Percentiles rank a stretch among this genome's conserved stretches.
These are phyloP conservation scores for Oldenlandia corymbosa DNA, from an alignment of 257 asterid species.

Conservation along the genomic window DNA sequence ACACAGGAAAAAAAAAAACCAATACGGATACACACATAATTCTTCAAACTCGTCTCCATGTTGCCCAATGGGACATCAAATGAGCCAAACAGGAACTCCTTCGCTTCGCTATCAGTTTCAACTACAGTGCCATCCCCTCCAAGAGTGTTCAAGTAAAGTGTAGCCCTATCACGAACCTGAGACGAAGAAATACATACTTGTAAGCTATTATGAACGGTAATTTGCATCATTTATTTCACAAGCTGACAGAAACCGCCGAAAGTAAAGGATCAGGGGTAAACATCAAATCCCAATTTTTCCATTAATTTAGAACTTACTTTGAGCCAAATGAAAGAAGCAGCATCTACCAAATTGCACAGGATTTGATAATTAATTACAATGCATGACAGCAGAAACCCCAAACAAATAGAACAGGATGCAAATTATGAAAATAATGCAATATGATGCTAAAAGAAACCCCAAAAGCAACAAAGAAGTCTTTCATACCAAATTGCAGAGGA, in stretches of 20 bases:
- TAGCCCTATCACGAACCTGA: constrained; percentile 98
- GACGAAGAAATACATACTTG: constrained; percentile 14
- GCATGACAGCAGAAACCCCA: no score
- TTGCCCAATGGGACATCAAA: constrained; percentile 74
- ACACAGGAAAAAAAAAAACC: constrained; percentile 8
- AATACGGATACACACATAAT: constrained; percentile 54
- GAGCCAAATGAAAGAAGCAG: constrained; percentile 1
- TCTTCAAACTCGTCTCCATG: constrained; percentile 85
- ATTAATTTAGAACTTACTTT: neutral
- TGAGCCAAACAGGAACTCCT: constrained; percentile 85
- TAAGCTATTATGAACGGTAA: neutral
- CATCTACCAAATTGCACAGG: neutral
- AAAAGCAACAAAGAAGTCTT: neutral
- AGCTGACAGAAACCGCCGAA: neutral
- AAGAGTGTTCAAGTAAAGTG: constrained; percentile 92
- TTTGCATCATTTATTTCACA: neutral
- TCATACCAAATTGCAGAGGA: neutral
- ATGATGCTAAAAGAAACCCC: no score
- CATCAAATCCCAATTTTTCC: neutral
- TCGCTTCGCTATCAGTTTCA: constrained; percentile 81
- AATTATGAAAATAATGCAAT: neutral
- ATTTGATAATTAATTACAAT: no score
- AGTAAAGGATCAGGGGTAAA: neutral
- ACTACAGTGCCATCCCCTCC: constrained; percentile 85
- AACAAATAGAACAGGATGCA: neutral